A percentile compares a stretch with the other conserved stretches of the same genome.
These are phyloP conservation scores for Henckelia pumila DNA, from an alignment of 257 asterid genomes.

Conservation along the genomic window DNA sequence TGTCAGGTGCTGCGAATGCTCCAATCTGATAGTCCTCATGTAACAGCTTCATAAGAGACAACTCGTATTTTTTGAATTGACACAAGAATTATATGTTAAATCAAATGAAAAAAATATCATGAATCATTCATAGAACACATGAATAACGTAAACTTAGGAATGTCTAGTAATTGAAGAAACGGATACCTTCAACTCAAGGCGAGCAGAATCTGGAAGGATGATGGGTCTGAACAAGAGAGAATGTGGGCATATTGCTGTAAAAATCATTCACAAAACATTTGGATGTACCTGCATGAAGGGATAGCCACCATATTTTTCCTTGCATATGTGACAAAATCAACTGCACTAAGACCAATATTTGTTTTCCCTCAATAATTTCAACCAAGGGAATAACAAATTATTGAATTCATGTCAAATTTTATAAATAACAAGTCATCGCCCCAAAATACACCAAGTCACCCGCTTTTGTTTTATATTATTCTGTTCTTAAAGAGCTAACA, in stretches of 20 bases:
- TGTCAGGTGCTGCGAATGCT: too few relatives aligned
- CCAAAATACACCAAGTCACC: background rate
- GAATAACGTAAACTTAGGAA: background rate
- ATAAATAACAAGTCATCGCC: background rate
- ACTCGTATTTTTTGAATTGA: too few relatives aligned
- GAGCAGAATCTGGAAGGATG: slow-evolving; percentile 95
- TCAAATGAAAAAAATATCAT: too few relatives aligned
- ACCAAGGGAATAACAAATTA: background rate
- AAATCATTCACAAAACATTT: slow-evolving; percentile 97
- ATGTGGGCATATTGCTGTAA: slow-evolving; percentile 96
- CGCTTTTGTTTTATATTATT: background rate
- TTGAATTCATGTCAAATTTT: background rate
- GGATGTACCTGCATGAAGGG: slow-evolving; percentile 81
- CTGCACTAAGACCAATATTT: background rate
- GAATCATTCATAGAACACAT: background rate
- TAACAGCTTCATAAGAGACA: too few relatives aligned
- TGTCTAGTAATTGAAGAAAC: slow-evolving; percentile 11
- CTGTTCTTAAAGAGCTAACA: background rate
- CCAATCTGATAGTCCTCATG: too few relatives aligned
- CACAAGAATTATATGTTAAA: too few relatives aligned
- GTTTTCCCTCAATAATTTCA: slow-evolving; percentile 9
- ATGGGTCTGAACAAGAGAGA: slow-evolving; percentile 98
- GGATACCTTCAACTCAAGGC: slow-evolving; percentile 86
- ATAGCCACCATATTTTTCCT: slow-evolving; percentile 1
- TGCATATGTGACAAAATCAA: slow-evolving; percentile 8